A percentile compares a stretch with the other conserved stretches of the same genome.
Evolutionary conservation across 164 flowering plant genomes (phyloP).

Genomic region (Saururus chinensis): DNA sequence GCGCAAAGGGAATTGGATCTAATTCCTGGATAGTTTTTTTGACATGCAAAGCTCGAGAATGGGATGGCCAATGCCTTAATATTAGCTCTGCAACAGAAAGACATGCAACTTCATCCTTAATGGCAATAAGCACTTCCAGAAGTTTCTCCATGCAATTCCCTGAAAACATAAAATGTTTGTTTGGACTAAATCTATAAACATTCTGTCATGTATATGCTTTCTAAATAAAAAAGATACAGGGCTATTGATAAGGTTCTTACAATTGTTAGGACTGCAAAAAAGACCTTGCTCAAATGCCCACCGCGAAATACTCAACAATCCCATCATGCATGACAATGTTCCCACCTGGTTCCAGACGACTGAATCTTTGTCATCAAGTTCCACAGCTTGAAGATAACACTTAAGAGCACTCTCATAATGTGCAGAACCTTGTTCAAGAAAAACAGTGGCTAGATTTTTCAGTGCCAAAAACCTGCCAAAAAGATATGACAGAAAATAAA

Average conservation of each 20-base stretch:
- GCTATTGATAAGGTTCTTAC: constrained; percentile 29
- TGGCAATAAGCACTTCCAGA: constrained; percentile 93
- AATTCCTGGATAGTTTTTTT: constrained; percentile 67
- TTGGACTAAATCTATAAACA: not conserved
- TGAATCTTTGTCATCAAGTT: constrained; percentile 87
- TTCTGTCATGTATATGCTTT: not conserved
- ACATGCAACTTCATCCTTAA: constrained; percentile 91
- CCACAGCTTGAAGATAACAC: constrained; percentile 97
- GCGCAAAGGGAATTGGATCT: constrained; percentile 76
- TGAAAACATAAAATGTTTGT: constrained; percentile 14
- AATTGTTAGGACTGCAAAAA: constrained; percentile 88
- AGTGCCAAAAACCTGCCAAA: constrained; percentile 73
- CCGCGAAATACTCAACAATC: constrained; percentile 77
- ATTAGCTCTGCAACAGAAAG: constrained; percentile 88
- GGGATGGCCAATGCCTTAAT: constrained; percentile 91
- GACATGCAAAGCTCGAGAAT: constrained; percentile 91
- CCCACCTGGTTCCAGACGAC: constrained; percentile 96
- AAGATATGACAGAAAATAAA: not conserved
- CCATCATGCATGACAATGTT: constrained; percentile 90
- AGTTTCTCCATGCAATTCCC: constrained; percentile 99
- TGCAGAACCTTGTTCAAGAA: constrained; percentile 71
- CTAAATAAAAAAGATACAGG: not conserved
- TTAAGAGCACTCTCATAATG: constrained; percentile 67
- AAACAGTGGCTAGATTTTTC: constrained; percentile 88
- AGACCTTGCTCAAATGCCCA: constrained; percentile 99